phyloP scores from a whole-genome alignment of 2,329 filamentous ascomycete species.

The Daldinia sp. region DNA sequence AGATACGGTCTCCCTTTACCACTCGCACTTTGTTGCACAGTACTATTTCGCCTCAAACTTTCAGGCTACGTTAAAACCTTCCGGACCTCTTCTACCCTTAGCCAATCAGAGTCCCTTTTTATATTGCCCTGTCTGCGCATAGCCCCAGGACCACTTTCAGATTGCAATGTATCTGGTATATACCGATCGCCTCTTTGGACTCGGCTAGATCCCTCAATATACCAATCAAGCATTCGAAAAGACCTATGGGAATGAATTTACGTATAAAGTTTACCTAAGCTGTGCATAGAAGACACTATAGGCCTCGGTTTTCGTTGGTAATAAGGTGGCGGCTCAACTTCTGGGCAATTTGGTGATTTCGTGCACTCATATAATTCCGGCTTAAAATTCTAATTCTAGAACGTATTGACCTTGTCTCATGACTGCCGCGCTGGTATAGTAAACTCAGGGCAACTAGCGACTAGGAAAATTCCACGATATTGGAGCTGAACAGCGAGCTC shows the following conservation, averaged over 20 bases:
- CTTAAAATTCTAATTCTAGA: slow-evolving; percentile 17
- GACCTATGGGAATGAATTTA: slow-evolving; percentile 5
- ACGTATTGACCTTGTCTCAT: not conserved
- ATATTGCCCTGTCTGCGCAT: slow-evolving; percentile 1
- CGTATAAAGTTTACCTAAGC: slow-evolving; percentile 16
- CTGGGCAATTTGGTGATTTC: slow-evolving; percentile 30
- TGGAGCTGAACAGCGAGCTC: not conserved
- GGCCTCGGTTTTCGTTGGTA: slow-evolving; percentile 9
- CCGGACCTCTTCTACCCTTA: not conserved
- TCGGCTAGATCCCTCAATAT: slow-evolving; percentile 25
- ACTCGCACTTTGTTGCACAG: not conserved
- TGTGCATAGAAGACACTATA: not conserved
- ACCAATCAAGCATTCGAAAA: not conserved
- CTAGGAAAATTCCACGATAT: not conserved
- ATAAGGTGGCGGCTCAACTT: slow-evolving; percentile 35
- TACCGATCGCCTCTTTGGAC: slow-evolving; percentile 30
- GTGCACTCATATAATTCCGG: slow-evolving; percentile 11
- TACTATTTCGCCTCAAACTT: slow-evolving; percentile 1
- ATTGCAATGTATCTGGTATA: slow-evolving; percentile 28
- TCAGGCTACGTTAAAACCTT: slow-evolving; percentile 3
- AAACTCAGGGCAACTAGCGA: not conserved
- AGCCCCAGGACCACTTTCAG: slow-evolving; percentile 21
- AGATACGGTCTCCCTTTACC: not conserved
- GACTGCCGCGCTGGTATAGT: slow-evolving; percentile 23
- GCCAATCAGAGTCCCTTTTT: slow-evolving; percentile 19